Conservation (phyloP, 139 green algal species). For the Tetratostichococcus sp. region DNA sequence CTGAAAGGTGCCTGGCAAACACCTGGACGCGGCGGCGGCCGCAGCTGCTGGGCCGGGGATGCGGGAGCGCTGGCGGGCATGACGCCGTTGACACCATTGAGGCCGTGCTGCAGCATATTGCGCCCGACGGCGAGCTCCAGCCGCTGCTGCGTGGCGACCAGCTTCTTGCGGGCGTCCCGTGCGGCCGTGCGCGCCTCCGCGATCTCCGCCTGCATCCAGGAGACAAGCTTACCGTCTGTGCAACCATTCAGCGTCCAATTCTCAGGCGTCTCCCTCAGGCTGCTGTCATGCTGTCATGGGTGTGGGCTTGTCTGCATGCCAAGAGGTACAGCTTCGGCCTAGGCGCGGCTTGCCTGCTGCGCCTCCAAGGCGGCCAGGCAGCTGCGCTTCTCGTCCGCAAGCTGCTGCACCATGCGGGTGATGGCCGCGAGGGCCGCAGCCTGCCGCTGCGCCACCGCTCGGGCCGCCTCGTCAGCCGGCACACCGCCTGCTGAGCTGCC, state of each 20-base stretch:
- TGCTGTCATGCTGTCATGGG: too few species aligned
- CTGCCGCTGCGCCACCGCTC: background rate
- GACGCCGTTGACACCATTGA: background rate
- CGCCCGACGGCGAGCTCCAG: conserved; percentile 15
- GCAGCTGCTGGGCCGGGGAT: background rate
- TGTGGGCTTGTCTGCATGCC: too few species aligned
- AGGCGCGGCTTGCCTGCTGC: too few species aligned
- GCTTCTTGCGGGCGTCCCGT: background rate
- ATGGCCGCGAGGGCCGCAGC: background rate
- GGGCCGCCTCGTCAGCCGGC: background rate
- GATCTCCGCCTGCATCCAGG: conserved; percentile 5
- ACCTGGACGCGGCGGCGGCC: background rate
- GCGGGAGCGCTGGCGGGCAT: background rate
- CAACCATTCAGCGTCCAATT: too few species aligned
- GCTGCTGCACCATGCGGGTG: background rate
- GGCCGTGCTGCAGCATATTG: background rate
- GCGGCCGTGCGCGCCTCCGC: background rate
- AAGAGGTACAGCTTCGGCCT: too few species aligned
- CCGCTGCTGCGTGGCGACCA: conserved; percentile 18
- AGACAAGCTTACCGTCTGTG: too few species aligned
- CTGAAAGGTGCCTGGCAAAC: too few species aligned
- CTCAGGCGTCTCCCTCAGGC: too few species aligned
- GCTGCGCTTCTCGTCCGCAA: background rate
- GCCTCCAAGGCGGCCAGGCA: background rate
- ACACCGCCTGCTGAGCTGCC: too few species aligned